phyloP scores from a whole-genome alignment of 371 early-diverging fungal genomes.

The Gilbertella persicaria region DNA sequence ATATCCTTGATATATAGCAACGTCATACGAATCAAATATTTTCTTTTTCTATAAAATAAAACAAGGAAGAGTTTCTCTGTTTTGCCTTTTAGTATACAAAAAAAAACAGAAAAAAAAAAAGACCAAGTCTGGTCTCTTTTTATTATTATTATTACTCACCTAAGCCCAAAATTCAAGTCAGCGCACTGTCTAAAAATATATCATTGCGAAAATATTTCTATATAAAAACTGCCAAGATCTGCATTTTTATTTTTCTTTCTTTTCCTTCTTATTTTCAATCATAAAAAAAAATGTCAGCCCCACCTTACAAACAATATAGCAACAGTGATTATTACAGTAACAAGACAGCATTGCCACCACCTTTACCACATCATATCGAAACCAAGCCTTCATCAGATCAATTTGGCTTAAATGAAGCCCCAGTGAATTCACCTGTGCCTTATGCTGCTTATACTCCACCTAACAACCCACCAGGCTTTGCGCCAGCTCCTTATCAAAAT shows the following conservation, averaged over 20 bases:
- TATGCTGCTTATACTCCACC: constrained; percentile 13
- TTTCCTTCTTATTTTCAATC: neutral
- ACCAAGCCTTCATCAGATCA: constrained; percentile 10
- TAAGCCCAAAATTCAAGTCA: too few relatives aligned
- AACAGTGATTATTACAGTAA: neutral
- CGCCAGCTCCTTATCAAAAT: constrained; percentile 3
- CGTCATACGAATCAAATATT: too few relatives aligned
- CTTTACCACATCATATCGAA: constrained; percentile 19
- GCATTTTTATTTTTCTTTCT: neutral
- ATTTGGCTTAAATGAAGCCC: constrained; percentile 18
- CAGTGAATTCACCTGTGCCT: constrained; percentile 22
- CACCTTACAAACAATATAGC: constrained; percentile 6
- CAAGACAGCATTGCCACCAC: constrained; percentile 12
- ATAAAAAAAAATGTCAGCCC: constrained; percentile 12
- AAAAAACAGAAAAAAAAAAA: too few relatives aligned
- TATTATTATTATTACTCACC: too few relatives aligned
- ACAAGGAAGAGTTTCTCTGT: too few relatives aligned
- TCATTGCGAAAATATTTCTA: too few relatives aligned
- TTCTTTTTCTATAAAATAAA: too few relatives aligned
- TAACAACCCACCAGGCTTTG: neutral
- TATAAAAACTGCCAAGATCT: neutral
- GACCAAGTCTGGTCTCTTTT: too few relatives aligned
- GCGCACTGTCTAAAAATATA: too few relatives aligned
- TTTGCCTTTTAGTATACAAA: too few relatives aligned
- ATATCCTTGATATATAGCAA: too few relatives aligned